Base-by-base conservation (phyloP, 78 protist genomes). In the Dictyostelium capitatum region DNA sequence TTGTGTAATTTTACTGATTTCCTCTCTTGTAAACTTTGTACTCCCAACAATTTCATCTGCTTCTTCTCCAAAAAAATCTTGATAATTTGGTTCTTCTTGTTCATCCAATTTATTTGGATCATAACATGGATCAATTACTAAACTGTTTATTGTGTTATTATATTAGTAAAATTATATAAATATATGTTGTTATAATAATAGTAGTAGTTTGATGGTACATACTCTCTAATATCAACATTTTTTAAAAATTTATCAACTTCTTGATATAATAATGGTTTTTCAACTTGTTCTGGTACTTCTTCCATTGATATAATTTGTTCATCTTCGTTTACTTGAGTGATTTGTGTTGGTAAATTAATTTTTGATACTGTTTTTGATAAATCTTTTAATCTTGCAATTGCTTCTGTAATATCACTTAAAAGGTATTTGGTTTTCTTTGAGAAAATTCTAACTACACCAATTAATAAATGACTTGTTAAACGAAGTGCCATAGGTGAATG, bases 391-490 rank as follows among this genome's bases (percentile, higher is more conserved):
- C 89, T 91, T 15, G 48, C 67, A 30, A 95, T 90, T 10, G 97
- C 97, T 54, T 91, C 95, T 80, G 69, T 62, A 67, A 96, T 90
- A 78, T 97, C 98, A 47, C 65, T 72, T 9, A 92, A 43, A 8
- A 97, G 92, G 90, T 56, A 95, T 20, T 53, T 48, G 11, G 92
- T 93, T 46, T 97, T 97, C 37, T 83, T 73, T 10, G 92, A 57
- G 85, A 94, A 96, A 83, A 98, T 98, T 43, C 96, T 74, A 11
- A 95, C 97, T 0, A 98, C 98, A 51, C 99, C 99, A 23, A 98
- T 95, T 70, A 98, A 77, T 25, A 98, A 69, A 80, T 97, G 98
- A n/a, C 98, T 96, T 20, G 97, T 90, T 70, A 95, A 90, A 69
- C 99, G 98, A 65, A 98, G 96, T 17, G 99, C 97, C 79, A 98